Percentiles rank a stretch among this genome's conserved stretches.
These are phyloP conservation scores for Clarireedia hainanense DNA, from an alignment of 2,329 filamentous ascomycete genomes.

Conservation along the genomic window DNA sequence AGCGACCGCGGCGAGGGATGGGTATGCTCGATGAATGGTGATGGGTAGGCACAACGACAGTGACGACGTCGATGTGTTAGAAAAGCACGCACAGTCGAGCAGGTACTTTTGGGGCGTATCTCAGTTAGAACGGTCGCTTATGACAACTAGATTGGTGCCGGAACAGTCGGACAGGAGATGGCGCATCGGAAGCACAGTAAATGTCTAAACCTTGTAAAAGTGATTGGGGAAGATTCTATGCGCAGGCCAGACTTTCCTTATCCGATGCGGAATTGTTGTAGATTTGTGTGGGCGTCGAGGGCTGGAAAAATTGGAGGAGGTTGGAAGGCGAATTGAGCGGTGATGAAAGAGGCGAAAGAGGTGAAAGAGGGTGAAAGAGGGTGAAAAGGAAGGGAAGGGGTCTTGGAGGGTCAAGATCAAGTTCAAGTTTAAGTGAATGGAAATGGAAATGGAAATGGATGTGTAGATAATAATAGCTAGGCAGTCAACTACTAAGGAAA, in stretches of 20 bases:
- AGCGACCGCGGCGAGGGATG: not conserved
- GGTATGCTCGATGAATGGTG: not conserved
- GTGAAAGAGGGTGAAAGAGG: too few relatives aligned
- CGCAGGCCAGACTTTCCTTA: not conserved
- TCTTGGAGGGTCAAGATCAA: not conserved
- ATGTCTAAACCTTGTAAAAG: constrained; percentile 4
- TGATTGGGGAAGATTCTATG: not conserved
- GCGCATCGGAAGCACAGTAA: constrained; percentile 1
- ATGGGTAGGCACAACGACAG: not conserved
- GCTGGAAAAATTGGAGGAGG: not conserved
- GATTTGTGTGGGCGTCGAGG: too few relatives aligned
- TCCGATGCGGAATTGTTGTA: too few relatives aligned
- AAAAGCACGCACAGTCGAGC: constrained; percentile 3
- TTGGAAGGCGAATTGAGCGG: not conserved
- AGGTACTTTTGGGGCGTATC: not conserved
- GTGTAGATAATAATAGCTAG: too few relatives aligned
- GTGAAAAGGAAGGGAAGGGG: not conserved
- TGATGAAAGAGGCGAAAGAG: not conserved
- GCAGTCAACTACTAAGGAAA: too few relatives aligned
- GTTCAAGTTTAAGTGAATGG: not conserved
- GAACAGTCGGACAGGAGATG: constrained; percentile 10
- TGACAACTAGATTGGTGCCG: constrained; percentile 8
- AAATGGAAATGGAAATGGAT: not conserved
- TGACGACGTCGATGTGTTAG: not conserved
- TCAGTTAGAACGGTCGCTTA: constrained; percentile 9